A percentile compares a stretch with the other conserved stretches of the same genome.
These are phyloP conservation scores for Geotrichum cucujoidarum DNA, from an alignment of 1,139 yeast species.

Conservation along the genomic window DNA sequence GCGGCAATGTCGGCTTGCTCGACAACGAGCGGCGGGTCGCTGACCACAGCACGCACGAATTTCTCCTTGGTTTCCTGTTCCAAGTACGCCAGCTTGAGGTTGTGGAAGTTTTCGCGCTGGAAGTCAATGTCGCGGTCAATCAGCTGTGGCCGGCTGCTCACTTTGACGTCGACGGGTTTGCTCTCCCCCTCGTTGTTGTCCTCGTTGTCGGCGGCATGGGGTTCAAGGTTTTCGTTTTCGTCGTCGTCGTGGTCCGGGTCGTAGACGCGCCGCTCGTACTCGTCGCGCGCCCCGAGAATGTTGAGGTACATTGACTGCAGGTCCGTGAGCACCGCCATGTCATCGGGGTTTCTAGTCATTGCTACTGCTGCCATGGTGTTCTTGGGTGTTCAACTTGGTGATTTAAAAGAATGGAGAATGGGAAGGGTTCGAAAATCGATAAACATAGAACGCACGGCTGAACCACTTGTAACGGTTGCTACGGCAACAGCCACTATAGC, in stretches of 20 bases:
- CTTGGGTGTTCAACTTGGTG: not conserved
- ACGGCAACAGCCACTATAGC: not conserved
- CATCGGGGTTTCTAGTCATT: not conserved
- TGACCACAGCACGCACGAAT: conserved; percentile 45
- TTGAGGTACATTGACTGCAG: conserved; percentile 1
- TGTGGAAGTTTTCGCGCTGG: conserved; percentile 42
- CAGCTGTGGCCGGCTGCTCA: conserved; percentile 26
- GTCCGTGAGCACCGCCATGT: not conserved
- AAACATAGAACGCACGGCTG: too few relatives aligned
- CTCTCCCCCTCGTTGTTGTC: not conserved
- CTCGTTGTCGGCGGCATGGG: not conserved
- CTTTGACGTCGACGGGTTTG: not conserved
- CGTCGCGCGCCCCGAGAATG: not conserved
- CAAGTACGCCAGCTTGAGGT: conserved; percentile 55
- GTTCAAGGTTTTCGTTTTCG: not conserved
- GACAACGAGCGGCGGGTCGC: conserved; percentile 35
- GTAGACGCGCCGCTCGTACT: conserved; percentile 4
- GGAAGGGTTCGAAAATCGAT: too few relatives aligned
- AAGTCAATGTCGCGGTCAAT: conserved; percentile 30
- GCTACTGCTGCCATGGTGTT: not conserved
- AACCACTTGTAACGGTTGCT: too few relatives aligned
- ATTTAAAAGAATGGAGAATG: too few relatives aligned
- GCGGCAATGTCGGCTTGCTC: conserved; percentile 34
- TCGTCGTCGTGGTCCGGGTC: not conserved
- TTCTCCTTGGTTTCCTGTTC: conserved; percentile 67